Evolutionary conservation across 768 basidiomycete species (phyloP).

Genomic region (Macrolepiota fuliginosa): DNA sequence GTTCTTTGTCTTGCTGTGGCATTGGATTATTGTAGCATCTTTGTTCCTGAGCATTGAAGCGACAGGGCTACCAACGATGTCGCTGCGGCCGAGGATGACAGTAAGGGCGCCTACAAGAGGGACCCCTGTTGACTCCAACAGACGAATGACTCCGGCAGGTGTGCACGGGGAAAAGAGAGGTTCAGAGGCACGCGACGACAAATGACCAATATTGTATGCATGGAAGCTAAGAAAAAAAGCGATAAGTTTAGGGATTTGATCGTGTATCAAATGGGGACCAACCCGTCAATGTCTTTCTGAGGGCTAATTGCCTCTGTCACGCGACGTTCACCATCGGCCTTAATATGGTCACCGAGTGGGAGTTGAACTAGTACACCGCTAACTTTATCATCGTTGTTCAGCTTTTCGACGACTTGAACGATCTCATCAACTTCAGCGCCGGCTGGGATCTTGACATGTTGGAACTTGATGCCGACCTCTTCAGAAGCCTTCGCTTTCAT

Average conservation of each 20-base stretch:
- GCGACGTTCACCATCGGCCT: slow-evolving; percentile 76
- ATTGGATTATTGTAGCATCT: slow-evolving; percentile 97
- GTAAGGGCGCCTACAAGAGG: slow-evolving; percentile 74
- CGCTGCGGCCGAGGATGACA: slow-evolving; percentile 94
- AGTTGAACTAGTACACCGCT: slow-evolving; percentile 95
- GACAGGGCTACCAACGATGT: slow-evolving; percentile 97
- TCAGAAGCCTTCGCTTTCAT: slow-evolving; percentile 98
- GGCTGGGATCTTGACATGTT: slow-evolving; percentile 72
- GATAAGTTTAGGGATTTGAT: background rate
- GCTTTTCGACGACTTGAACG: slow-evolving; percentile 70
- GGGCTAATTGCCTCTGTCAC: slow-evolving; percentile 96
- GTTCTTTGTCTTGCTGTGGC: slow-evolving; percentile 88
- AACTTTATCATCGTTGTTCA: slow-evolving; percentile 80
- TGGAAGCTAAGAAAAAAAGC: slow-evolving; percentile 68
- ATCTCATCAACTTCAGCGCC: slow-evolving; percentile 73
- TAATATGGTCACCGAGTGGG: slow-evolving; percentile 83
- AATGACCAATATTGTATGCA: slow-evolving; percentile 95
- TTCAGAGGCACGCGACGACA: slow-evolving; percentile 84
- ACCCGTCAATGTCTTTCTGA: slow-evolving; percentile 98
- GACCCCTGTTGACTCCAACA: slow-evolving; percentile 86
- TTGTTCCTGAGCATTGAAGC: slow-evolving; percentile 84
- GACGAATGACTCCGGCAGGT: slow-evolving; percentile 86
- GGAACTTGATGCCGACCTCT: slow-evolving; percentile 87
- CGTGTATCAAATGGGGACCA: slow-evolving; percentile 13
- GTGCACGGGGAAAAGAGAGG: slow-evolving; percentile 96